Evolutionary conservation across 2,329 filamentous ascomycete species (phyloP), one percentile per base, ranked within the genome.

Genomic region (Alternaria panax): DNA sequence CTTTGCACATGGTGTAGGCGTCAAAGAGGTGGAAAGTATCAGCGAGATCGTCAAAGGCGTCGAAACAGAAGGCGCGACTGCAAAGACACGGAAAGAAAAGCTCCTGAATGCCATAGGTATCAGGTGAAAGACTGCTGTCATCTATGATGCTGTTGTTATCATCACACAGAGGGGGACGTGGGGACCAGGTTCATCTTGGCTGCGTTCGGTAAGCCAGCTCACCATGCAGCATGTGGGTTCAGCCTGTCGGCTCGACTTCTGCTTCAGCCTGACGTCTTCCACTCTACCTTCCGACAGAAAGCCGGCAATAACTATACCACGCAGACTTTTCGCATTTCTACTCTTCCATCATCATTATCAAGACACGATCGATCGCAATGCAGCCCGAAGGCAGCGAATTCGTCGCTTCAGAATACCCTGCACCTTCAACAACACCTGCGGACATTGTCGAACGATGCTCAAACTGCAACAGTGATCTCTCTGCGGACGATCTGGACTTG

Each of bases 21-120:
- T 82, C 8, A 70, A 64, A 30, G 81, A 83, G 68, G 76, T 81
- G 7, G 80, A 82, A 63, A 76, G 67, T 0, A 82, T 83, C 80
- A 75, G 73, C 7, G 80, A 82, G 30, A 70, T 81, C 4, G 80
- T 81, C 4, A 76, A 74, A 46, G 72, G 69, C 20, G 58, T 80
- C 20, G 76, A 75, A 22, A 46, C 4, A 63, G 22, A 54, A 16
- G 64, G 55, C 9, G 50, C 41, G 16, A 51, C 27, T 16, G 43
- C 32, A 1, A 60, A 38, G 36, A 24, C 34, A 48, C 66, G 66
- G 53, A 75, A 71, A 53, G 65, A 71, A 3, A 70, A 70, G 41
- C 75, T 78, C 36, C 54, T 78, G 28, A 72, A 72, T 55, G 75
- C 74, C 5, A 69, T 75, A 5, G 74, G 74, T 24, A 76, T 78